phyloP scores from a whole-genome alignment of 345 rosid genomes.

The Geranium brycei region DNA sequence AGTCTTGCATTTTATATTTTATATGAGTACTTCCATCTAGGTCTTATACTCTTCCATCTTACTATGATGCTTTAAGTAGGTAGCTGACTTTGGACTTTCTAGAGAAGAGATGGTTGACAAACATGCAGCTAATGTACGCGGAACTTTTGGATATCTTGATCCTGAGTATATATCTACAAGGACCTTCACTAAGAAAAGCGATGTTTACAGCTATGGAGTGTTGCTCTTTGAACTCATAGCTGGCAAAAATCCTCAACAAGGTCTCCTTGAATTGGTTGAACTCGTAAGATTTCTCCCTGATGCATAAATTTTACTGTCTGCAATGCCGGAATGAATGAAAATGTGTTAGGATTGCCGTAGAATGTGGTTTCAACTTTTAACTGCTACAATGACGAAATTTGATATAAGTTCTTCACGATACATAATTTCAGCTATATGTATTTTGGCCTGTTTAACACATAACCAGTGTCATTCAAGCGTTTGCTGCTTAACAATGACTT shows the following conservation, averaged over 20 bases:
- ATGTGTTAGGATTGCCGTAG: not conserved
- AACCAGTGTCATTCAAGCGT: too few species aligned
- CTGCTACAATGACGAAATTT: not conserved
- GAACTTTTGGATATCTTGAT: conserved; percentile 96
- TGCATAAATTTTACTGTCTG: too few species aligned
- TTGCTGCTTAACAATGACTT: too few species aligned
- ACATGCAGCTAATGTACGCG: conserved; percentile 66
- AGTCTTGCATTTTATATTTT: not conserved
- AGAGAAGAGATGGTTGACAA: conserved; percentile 86
- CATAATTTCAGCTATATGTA: too few species aligned
- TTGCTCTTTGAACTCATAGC: conserved; percentile 90
- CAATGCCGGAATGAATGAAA: not conserved
- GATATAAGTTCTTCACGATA: too few species aligned
- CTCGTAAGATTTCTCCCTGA: conserved; percentile 39
- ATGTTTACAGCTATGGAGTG: conserved; percentile 92
- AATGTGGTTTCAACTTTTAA: too few species aligned
- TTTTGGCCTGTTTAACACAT: too few species aligned
- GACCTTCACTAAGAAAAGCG: conserved; percentile 86
- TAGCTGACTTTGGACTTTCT: conserved; percentile 96
- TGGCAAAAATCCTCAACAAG: conserved; percentile 89
- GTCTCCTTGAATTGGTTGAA: conserved; percentile 88
- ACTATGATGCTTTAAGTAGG: conserved; percentile 29
- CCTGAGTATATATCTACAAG: conserved; percentile 86
- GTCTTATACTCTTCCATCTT: not conserved
- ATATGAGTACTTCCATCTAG: not conserved